Base-by-base conservation (phyloP, 192 early-diverging fungal genomes). In the Entomortierella beljakovae region DNA sequence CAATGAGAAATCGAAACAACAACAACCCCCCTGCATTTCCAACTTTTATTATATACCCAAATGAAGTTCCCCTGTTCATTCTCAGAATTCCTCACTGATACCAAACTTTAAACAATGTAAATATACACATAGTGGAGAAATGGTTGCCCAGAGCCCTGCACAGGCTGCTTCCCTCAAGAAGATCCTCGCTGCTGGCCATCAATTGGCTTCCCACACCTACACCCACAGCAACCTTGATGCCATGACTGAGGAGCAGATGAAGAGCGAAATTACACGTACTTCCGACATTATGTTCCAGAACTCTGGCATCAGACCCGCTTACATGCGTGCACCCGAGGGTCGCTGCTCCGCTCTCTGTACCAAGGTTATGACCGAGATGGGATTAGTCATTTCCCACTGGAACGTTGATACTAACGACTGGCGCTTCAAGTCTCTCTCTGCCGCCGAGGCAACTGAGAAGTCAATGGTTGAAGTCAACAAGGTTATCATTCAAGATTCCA, bases 241-340 rank as follows among this genome's bases (percentile, higher is more conserved):
- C 8, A 70, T 89, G 46, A 69, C 80, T 20, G 81, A 76, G 29
- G 82, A 71, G n/a, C 69, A 81, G 34, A 75, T 81, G 55, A 70
- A 71, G 20, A 49, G 48, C 15, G 85, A 86, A 63, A 65, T 90
- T 56, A 60, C 81, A 38, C 71, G 66, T 22, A 84, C 86, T 22
- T 81, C 86, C 26, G 85, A 85, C 11, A 66, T 75, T 16, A 86
- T 91, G 61, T 61, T 80, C 59, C 67, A 82, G 28, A 40, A 83
- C 22, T 81, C 83, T 37, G 88, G 88, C 37, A 76, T 89, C 29
- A 79, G 71, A 25, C 88, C 88, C 33, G 71, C 60, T 0, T 91
- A 88, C 70, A 84, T 90, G 61, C 84, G 91, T 53, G 87, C 90
- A n/a, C 90, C 90, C 1, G 89, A 81, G 74, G 87, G 87, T 42